Evolutionary conservation across 2,329 filamentous ascomycete species (phyloP).

Genomic region (Venturiaceae sp.): DNA sequence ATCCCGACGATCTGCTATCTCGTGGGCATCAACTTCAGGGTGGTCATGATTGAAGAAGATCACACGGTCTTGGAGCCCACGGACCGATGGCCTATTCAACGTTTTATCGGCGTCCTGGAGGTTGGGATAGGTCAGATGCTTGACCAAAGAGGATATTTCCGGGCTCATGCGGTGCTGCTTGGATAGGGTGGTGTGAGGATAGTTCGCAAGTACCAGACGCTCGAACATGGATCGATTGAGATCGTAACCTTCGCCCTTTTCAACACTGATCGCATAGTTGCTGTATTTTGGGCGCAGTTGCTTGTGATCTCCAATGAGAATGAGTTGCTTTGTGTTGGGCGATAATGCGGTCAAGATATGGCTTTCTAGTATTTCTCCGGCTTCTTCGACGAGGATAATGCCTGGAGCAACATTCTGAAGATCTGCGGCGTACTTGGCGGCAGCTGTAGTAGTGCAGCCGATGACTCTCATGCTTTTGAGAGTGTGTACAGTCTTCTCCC

Average conservation of each 20-base stretch:
- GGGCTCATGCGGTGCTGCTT: conserved; percentile 62
- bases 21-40: conserved; percentile 37
- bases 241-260: conserved; percentile 56
- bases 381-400: conserved; percentile 60
- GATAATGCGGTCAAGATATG: conserved; percentile 55
- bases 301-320: conserved; percentile 65
- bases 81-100: conserved; percentile 32
- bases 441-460: conserved; percentile 61
- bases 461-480: conserved; percentile 51
- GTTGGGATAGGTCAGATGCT: conserved; percentile 51
- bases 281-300: conserved; percentile 61
- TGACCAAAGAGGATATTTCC: conserved; percentile 52
- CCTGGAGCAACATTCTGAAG: conserved; percentile 47
- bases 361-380: conserved; percentile 61
- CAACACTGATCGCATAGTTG: conserved; percentile 50
- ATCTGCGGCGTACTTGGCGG: conserved; percentile 49
- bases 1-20: conserved; percentile 42
- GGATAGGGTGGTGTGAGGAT: conserved; percentile 42
- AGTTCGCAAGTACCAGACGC: conserved; percentile 48
- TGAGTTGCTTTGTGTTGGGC: conserved; percentile 47
- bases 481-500: conserved; percentile 18
- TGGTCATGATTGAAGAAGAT: conserved; percentile 57
- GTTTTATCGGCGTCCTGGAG: conserved; percentile 48
- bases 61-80: conserved; percentile 50
- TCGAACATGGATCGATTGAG: conserved; percentile 63